These are phyloP conservation scores for Neocallimastix lanati DNA, from an alignment of 192 early-diverging fungal species.

Conservation along the genomic window DNA sequence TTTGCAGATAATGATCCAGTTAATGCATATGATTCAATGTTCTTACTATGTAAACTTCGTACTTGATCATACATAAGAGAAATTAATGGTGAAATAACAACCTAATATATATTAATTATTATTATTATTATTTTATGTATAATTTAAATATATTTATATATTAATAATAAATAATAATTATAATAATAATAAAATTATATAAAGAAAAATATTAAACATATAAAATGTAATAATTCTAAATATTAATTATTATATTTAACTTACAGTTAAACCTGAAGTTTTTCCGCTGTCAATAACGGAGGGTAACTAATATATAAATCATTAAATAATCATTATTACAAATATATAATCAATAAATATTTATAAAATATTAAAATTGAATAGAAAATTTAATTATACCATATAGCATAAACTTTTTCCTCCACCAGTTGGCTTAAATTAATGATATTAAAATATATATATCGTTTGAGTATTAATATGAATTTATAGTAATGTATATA, in stretches of 20 bases:
- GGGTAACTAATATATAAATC: neutral
- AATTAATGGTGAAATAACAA: slow-evolving; percentile 77
- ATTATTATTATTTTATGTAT: too few relatives aligned
- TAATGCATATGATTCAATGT: neutral
- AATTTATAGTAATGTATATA: too few relatives aligned
- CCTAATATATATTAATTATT: slow-evolving; percentile 2
- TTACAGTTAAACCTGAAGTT: neutral
- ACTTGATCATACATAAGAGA: slow-evolving; percentile 97
- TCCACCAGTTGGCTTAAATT: slow-evolving; percentile 70
- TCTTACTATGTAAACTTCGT: slow-evolving; percentile 26
- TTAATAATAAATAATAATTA: too few relatives aligned
- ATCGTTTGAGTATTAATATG: too few relatives aligned
- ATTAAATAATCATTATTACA: too few relatives aligned
- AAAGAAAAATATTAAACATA: neutral
- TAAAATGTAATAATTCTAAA: too few relatives aligned
- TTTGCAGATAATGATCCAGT: neutral
- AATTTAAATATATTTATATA: too few relatives aligned
- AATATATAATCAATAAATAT: too few relatives aligned
- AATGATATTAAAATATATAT: too few relatives aligned
- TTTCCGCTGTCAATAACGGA: neutral
- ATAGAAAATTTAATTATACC: too few relatives aligned
- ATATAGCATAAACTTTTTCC: slow-evolving; percentile 92
- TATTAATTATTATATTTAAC: too few relatives aligned
- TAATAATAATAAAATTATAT: neutral
- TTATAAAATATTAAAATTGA: too few relatives aligned